Conservation (phyloP, 164 flowering plant genomes). For the Kalanchoe fedtschenkoi region DNA sequence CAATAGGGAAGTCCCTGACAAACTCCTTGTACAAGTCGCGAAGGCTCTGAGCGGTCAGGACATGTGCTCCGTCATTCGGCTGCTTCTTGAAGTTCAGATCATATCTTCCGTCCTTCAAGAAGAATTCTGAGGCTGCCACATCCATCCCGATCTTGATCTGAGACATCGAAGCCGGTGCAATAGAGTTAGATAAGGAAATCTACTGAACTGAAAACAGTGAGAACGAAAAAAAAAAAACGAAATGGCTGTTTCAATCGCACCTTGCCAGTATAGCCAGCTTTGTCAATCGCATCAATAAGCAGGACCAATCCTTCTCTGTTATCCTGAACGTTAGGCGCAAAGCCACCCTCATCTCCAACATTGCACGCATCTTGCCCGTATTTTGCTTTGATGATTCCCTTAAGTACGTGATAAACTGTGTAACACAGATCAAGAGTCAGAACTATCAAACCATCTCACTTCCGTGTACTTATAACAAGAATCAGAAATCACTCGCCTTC, state of each 20-base stretch:
- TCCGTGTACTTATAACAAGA: too few species aligned
- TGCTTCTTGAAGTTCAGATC: constrained; percentile 88
- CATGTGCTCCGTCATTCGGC: constrained; percentile 89
- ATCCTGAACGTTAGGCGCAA: constrained; percentile 97
- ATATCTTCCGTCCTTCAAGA: constrained; percentile 66
- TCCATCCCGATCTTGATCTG: constrained; percentile 99
- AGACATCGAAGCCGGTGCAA: constrained; percentile 8
- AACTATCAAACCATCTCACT: too few species aligned
- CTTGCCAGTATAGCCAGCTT: constrained; percentile 97
- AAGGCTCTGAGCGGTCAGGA: constrained; percentile 53
- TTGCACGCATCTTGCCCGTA: constrained; percentile 99
- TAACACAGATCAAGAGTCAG: background rate
- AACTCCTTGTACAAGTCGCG: constrained; percentile 78
- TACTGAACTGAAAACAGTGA: background rate
- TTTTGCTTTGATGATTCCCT: constrained; percentile 82
- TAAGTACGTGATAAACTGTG: constrained; percentile 79
- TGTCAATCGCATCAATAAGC: constrained; percentile 87
- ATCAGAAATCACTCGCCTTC: constrained; percentile 55
- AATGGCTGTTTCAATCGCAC: constrained; percentile 22
- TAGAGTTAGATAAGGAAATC: background rate
- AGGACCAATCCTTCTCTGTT: constrained; percentile 88
- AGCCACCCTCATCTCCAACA: constrained; percentile 99
- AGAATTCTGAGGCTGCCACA: constrained; percentile 96
- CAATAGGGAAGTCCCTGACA: constrained; percentile 82
- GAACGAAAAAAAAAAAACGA: constrained; percentile 5